Evolutionary conservation across 2,329 filamentous ascomycete species (phyloP).

Genomic region (Madurella fahalii): DNA sequence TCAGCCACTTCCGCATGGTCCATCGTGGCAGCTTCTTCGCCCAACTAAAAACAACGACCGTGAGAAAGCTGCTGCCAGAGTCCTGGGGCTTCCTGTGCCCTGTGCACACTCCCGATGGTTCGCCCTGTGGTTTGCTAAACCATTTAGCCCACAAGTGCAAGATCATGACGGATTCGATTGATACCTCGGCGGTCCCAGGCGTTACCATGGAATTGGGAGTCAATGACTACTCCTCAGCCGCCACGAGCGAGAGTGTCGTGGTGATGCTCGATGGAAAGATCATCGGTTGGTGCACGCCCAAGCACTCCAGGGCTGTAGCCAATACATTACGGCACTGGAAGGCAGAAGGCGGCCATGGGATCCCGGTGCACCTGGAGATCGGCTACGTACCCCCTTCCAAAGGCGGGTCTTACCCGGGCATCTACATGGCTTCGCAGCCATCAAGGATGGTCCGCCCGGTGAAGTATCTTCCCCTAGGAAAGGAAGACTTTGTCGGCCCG

Average conservation of each 20-base stretch:
- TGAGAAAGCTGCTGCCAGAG: conserved; percentile 90
- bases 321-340: conserved; percentile 94
- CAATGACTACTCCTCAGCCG: conserved; percentile 69
- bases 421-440: conserved; percentile 86
- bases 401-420: conserved; percentile 90
- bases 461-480: conserved; percentile 83
- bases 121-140: conserved; percentile 90
- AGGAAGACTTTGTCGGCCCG: conserved; percentile 83
- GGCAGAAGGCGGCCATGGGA: conserved; percentile 75
- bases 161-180: conserved; percentile 70
- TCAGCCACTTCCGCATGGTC: conserved; percentile 98
- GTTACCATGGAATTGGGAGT: conserved; percentile 78
- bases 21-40: conserved; percentile 99
- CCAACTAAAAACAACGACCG: conserved; percentile 93
- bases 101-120: conserved; percentile 94
- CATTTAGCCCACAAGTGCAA: conserved; percentile 94
- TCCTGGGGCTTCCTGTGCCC: conserved; percentile 98
- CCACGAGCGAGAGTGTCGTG: conserved; percentile 76
- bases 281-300: conserved; percentile 83
- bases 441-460: conserved; percentile 87
- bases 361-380: conserved; percentile 83
- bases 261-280: conserved; percentile 89
- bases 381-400: conserved; percentile 84
- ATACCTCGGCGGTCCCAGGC: conserved; percentile 69
- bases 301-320: conserved; percentile 74